A percentile compares a stretch with the other conserved stretches of the same genome.
Conservation (phyloP, 192 early-diverging fungal species). For the Hyaloraphidium curvatum region DNA sequence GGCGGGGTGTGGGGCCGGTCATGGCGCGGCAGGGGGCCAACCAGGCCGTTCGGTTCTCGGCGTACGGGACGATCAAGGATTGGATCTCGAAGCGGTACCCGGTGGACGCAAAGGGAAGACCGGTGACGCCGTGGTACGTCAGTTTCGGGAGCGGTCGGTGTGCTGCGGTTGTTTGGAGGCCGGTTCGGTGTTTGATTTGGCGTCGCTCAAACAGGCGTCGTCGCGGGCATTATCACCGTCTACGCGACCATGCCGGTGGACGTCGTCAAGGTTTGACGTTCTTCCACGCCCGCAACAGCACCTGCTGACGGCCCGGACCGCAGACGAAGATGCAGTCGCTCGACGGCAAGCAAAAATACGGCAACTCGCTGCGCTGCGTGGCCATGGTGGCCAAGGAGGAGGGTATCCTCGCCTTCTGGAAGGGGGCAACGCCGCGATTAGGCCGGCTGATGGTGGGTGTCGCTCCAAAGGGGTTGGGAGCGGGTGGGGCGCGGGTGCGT, state of each 20-base stretch:
- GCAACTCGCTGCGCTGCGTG: constrained; percentile 50
- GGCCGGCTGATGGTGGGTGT: constrained; percentile 57
- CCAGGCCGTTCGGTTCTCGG: constrained; percentile 75
- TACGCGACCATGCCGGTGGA: constrained; percentile 95
- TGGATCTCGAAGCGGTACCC: constrained; percentile 14
- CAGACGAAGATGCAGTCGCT: constrained; percentile 79
- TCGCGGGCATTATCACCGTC: constrained; percentile 80
- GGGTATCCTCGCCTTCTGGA: constrained; percentile 76
- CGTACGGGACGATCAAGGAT: constrained; percentile 65
- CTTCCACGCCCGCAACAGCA: too few species aligned
- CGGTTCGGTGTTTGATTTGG: constrained; percentile 16
- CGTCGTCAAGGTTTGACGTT: too few species aligned
- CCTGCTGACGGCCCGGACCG: too few species aligned
- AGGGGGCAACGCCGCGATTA: constrained; percentile 79
- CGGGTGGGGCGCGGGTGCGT: too few species aligned
- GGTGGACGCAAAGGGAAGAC: constrained; percentile 13
- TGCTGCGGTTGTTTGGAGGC: neutral
- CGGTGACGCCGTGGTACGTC: constrained; percentile 22
- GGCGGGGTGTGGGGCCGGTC: constrained; percentile 75
- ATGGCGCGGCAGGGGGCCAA: constrained; percentile 93
- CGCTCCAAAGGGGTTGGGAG: neutral
- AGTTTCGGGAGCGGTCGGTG: constrained; percentile 19
- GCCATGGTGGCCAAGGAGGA: constrained; percentile 49
- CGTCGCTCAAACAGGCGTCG: constrained; percentile 55
- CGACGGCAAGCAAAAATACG: constrained; percentile 44